phyloP scores from a whole-genome alignment of 2,329 filamentous ascomycete genomes.

The Exophiala phaeomuriformis region DNA sequence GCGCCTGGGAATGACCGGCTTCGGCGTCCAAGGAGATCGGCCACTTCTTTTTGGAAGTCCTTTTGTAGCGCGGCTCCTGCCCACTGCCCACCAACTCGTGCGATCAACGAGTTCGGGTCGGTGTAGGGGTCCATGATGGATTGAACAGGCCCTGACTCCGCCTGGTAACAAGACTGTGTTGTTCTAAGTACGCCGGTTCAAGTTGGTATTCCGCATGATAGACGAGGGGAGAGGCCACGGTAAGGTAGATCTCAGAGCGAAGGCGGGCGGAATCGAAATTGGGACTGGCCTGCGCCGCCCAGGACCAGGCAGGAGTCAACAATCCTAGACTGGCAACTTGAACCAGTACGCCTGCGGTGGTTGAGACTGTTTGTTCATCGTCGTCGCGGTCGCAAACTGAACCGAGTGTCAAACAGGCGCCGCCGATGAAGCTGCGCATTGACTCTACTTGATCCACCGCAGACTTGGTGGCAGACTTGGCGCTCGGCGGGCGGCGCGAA shows the following conservation, averaged over 20 bases:
- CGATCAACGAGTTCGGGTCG: conserved; percentile 16
- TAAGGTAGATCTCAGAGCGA: background rate
- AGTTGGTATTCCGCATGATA: background rate
- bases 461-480: too few relatives aligned
- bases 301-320: background rate
- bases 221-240: background rate
- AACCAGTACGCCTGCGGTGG: too few relatives aligned
- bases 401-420: too few relatives aligned
- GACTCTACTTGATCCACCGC: too few relatives aligned
- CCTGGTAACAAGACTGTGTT: background rate
- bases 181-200: background rate
- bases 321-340: background rate
- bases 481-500: too few relatives aligned
- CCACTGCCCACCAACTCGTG: conserved; percentile 48
- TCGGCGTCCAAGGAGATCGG: conserved; percentile 62
- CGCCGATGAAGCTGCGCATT: too few relatives aligned
- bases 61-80: conserved; percentile 54
- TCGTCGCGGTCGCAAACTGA: too few relatives aligned
- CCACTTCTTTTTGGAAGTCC: conserved; percentile 64
- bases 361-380: too few relatives aligned
- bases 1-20: conserved; percentile 69
- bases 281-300: background rate
- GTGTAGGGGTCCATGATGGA: conserved; percentile 6
- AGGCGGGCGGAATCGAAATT: background rate
- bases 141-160: background rate